Conservation (phyloP, 2,329 filamentous ascomycete species). For the Neopestalotiopsis rosae region DNA sequence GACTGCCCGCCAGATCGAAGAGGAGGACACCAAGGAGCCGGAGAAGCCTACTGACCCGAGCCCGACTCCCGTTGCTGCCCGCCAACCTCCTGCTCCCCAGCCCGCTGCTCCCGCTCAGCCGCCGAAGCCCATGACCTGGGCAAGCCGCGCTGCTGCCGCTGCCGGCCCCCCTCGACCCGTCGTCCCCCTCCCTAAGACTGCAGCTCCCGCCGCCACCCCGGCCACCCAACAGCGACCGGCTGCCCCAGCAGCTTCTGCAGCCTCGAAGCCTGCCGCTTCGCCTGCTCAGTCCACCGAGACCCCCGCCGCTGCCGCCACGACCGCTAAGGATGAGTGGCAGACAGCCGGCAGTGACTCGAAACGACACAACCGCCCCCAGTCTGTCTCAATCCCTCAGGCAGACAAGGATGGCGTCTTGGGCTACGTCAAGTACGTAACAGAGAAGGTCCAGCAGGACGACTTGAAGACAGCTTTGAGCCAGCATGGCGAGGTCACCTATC, state of each 20-base stretch:
- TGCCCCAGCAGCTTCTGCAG: conserved; percentile 47
- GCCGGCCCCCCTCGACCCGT: conserved; percentile 62
- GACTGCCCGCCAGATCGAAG: conserved; percentile 56
- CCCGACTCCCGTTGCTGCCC: conserved; percentile 58
- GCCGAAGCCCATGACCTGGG: conserved; percentile 75
- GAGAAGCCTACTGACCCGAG: conserved; percentile 72
- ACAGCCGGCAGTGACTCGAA: conserved; percentile 84
- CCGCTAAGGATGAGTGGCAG: conserved; percentile 81
- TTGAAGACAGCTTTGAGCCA: conserved; percentile 73
- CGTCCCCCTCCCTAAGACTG: conserved; percentile 62
- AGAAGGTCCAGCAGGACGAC: conserved; percentile 79
- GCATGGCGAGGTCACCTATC: conserved; percentile 74
- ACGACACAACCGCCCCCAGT: conserved; percentile 78
- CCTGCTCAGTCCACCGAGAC: conserved; percentile 39
- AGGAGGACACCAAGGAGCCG: conserved; percentile 59
- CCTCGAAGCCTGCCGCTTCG: conserved; percentile 52
- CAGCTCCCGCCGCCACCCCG: conserved; percentile 57
- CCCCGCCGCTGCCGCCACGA: conserved; percentile 41
- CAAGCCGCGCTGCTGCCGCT: conserved; percentile 68
- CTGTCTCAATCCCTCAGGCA: conserved; percentile 59
- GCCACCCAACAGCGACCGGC: conserved; percentile 60
- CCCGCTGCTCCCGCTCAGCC: conserved; percentile 46
- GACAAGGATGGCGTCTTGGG: conserved; percentile 81
- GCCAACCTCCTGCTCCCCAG: conserved; percentile 45
- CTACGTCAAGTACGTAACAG: conserved; percentile 95